Conservation (phyloP, 2,329 filamentous ascomycete species). For the Colletotrichum tamarilloi region DNA sequence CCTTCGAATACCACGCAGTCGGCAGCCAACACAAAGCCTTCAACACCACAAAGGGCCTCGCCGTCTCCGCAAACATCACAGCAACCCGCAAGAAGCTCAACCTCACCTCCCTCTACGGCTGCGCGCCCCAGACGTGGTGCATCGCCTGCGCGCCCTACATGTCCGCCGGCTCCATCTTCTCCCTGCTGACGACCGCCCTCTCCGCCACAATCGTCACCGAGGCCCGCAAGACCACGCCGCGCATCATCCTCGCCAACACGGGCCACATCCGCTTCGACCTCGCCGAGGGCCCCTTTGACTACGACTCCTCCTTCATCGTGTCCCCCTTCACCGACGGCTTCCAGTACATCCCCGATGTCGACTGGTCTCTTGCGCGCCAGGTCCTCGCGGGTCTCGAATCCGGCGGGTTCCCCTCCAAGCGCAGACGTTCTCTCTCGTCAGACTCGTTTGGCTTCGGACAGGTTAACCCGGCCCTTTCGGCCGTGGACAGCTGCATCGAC, state of each 20-base stretch:
- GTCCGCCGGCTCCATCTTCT: conserved; percentile 16
- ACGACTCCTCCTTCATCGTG: conserved; percentile 63
- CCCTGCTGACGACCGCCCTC: conserved; percentile 1
- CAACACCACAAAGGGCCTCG: conserved; percentile 50
- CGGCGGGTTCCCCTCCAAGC: conserved; percentile 8
- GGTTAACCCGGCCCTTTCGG: background rate
- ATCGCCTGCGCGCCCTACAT: conserved; percentile 65
- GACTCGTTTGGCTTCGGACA: background rate
- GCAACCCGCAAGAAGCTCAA: conserved; percentile 62
- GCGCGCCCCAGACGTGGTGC: conserved; percentile 70
- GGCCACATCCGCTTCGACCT: conserved; percentile 72
- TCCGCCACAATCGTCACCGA: conserved; percentile 59
- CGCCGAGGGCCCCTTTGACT: conserved; percentile 71
- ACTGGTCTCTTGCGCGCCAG: conserved; percentile 46
- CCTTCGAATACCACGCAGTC: conserved; percentile 72
- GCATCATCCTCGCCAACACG: conserved; percentile 70
- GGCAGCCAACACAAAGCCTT: conserved; percentile 50
- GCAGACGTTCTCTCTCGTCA: background rate
- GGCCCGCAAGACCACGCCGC: conserved; percentile 52
- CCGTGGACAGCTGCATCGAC: conserved; percentile 15
- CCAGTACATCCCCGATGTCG: conserved; percentile 63
- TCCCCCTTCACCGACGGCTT: conserved; percentile 66
- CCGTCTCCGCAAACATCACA: conserved; percentile 62
- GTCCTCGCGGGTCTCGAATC: conserved; percentile 3
- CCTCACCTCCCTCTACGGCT: conserved; percentile 67